Conservation (phyloP, 805 yeast genomes). For the Nakazawaea ernobii region DNA sequence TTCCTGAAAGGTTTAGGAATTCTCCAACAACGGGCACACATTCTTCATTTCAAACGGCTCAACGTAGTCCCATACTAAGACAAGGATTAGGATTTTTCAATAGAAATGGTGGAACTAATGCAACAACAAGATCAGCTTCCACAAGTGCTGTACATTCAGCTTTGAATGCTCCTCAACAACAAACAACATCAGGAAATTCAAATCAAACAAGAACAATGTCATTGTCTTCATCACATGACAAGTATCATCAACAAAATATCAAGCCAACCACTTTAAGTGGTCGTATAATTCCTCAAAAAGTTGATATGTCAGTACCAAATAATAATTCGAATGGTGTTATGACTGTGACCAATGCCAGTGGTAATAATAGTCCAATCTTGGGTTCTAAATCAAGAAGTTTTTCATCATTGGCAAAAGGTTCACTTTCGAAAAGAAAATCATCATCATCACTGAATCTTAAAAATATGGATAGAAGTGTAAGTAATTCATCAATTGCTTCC, state of each 20-base stretch:
- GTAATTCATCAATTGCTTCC: slow-evolving; percentile 26
- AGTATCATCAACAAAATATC: slow-evolving; percentile 25
- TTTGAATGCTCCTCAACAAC: background rate
- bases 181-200: background rate
- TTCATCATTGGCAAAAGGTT: slow-evolving; percentile 27
- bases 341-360: slow-evolving; percentile 8
- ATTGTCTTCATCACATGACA: slow-evolving; percentile 17
- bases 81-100: slow-evolving; percentile 11
- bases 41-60: background rate
- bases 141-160: slow-evolving; percentile 9
- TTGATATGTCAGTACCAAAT: slow-evolving; percentile 22
- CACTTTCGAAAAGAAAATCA: slow-evolving; percentile 30
- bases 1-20: slow-evolving; percentile 12
- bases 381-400: slow-evolving; percentile 43
- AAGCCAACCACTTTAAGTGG: slow-evolving; percentile 34
- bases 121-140: slow-evolving; percentile 4
- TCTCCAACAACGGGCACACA: slow-evolving; percentile 5
- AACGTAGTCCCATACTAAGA: slow-evolving; percentile 11
- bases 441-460: slow-evolving; percentile 26
- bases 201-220: slow-evolving; percentile 11
- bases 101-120: slow-evolving; percentile 3
- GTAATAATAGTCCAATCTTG: slow-evolving; percentile 20
- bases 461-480: slow-evolving; percentile 22
- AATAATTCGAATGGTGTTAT: slow-evolving; percentile 10
- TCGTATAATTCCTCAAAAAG: slow-evolving; percentile 40